These are phyloP conservation scores for Yamadazyma dushanensis DNA, from an alignment of 1,139 yeast genomes.

Conservation along the genomic window DNA sequence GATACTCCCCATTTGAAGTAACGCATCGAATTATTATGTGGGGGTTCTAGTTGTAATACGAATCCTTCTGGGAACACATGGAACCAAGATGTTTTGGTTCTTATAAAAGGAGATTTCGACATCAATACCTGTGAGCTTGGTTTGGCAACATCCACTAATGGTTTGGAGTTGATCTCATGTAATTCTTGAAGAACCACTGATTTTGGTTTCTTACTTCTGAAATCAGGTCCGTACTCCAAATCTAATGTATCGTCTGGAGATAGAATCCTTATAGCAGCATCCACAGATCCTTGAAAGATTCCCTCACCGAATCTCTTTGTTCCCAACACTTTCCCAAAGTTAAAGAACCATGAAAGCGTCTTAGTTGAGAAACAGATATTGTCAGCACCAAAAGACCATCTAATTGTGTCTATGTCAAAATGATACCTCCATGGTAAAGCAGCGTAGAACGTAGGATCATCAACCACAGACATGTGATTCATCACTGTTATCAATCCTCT, in stretches of 20 bases:
- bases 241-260: constrained; percentile 76
- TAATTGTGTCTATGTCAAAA: constrained; percentile 60
- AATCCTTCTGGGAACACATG: constrained; percentile 96
- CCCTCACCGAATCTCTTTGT: constrained; percentile 89
- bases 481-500: constrained; percentile 82
- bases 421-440: constrained; percentile 74
- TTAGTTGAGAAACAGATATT: constrained; percentile 78
- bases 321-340: constrained; percentile 82
- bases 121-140: constrained; percentile 32
- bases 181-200: constrained; percentile 31
- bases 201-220: constrained; percentile 29
- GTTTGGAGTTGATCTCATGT: constrained; percentile 17
- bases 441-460: constrained; percentile 92
- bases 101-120: constrained; percentile 47
- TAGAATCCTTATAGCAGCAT: constrained; percentile 83
- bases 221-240: constrained; percentile 41
- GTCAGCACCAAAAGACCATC: constrained; percentile 96
- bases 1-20: constrained; percentile 97
- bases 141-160: constrained; percentile 24
- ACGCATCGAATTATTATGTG: constrained; percentile 81
- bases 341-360: constrained; percentile 62
- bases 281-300: constrained; percentile 87
- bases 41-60: constrained; percentile 81
- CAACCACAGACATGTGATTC: constrained; percentile 95
- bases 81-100: constrained; percentile 79